Conservation (phyloP, 352 stramenopile genomes). For the Hyaloperonospora arabidopsidis region DNA sequence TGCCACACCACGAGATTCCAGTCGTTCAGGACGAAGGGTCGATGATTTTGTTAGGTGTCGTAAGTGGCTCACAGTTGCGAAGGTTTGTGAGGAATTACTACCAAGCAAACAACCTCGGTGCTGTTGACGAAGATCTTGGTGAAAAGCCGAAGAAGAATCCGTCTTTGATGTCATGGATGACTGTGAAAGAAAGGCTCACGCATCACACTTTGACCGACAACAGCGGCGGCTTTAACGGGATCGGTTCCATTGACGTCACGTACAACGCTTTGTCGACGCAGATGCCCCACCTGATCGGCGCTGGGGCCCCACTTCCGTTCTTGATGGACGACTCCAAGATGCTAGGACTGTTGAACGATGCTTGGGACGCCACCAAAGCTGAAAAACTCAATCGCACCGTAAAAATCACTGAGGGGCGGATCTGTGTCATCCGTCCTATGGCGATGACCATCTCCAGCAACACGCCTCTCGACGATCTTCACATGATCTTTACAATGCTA, state of each 20-base stretch:
- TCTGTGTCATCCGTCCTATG: slow-evolving; percentile 67
- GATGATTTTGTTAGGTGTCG: slow-evolving; percentile 64
- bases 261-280: slow-evolving; percentile 51
- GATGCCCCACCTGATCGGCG: slow-evolving; percentile 12
- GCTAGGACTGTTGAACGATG: slow-evolving; percentile 61
- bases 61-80: slow-evolving; percentile 46
- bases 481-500: slow-evolving; percentile 90
- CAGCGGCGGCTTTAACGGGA: slow-evolving; percentile 54
- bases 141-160: slow-evolving; percentile 38
- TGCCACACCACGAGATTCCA: slow-evolving; percentile 65
- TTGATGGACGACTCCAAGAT: slow-evolving; percentile 81
- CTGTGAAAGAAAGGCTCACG: slow-evolving; percentile 51
- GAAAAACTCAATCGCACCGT: slow-evolving; percentile 44
- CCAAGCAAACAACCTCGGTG: slow-evolving; percentile 34
- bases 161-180: slow-evolving; percentile 46
- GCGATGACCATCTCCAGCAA: slow-evolving; percentile 75
- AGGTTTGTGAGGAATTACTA: slow-evolving; percentile 63
- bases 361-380: slow-evolving; percentile 56
- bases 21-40: slow-evolving; percentile 59
- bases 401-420: slow-evolving; percentile 59
- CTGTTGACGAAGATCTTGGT: slow-evolving; percentile 66
- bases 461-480: slow-evolving; percentile 76
- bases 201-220: slow-evolving; percentile 25
- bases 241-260: slow-evolving; percentile 54
- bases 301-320: slow-evolving; percentile 42